Conservation (phyloP, 1,284 basidiomycete genomes). For the Rhodotorula glutinis region DNA sequence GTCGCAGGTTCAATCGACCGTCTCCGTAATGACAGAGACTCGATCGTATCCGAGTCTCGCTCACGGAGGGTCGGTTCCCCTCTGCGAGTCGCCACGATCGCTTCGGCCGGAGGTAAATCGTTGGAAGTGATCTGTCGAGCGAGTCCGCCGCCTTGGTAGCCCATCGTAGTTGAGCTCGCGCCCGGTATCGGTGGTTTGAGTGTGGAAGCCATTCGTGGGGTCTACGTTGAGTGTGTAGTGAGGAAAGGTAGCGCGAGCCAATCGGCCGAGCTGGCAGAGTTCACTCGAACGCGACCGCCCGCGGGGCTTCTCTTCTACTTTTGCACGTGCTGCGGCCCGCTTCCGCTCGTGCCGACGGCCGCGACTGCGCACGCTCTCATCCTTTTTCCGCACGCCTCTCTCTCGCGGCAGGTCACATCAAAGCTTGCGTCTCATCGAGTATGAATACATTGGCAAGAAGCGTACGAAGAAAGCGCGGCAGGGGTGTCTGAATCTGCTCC, state of each 20-base stretch:
- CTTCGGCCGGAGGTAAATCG: constrained; percentile 12
- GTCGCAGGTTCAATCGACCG: not conserved
- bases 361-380: no score
- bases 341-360: no score
- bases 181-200: not conserved
- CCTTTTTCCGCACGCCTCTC: no score
- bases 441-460: no score
- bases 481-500: no score
- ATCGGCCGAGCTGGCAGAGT: constrained; percentile 5
- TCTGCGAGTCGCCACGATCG: constrained; percentile 13
- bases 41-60: not conserved
- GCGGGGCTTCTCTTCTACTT: no score
- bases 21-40: not conserved
- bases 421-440: no score
- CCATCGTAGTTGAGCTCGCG: not conserved
- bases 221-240: not conserved
- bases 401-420: no score
- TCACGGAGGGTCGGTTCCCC: constrained; percentile 18
- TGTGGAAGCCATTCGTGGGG: not conserved
- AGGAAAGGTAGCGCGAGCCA: not conserved
- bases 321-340: no score
- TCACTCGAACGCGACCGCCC: no score
- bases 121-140: constrained; percentile 8
- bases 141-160: constrained; percentile 19
- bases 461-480: no score